These are phyloP conservation scores for Lagenaria siceraria DNA, from an alignment of 306 rosid genomes.

Conservation along the genomic window DNA sequence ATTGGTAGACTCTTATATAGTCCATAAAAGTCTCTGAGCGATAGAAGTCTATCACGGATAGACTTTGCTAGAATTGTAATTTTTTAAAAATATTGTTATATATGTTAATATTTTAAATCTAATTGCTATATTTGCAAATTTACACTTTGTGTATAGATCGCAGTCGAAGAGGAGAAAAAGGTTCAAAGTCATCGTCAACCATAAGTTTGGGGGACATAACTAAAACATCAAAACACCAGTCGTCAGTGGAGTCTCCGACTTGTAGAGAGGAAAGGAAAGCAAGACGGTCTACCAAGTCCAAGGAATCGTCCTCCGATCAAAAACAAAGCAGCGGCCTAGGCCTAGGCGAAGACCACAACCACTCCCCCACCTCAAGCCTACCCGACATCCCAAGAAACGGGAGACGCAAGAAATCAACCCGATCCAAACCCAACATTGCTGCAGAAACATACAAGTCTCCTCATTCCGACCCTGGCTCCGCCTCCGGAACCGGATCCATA, in stretches of 20 bases:
- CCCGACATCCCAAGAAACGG: background rate
- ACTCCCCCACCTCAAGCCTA: background rate
- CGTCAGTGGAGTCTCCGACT: background rate
- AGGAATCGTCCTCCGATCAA: conserved; percentile 8
- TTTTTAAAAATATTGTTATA: no score
- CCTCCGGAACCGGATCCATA: background rate
- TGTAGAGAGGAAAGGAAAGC: conserved; percentile 37
- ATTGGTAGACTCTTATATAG: no score
- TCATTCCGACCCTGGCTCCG: background rate
- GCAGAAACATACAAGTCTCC: background rate
- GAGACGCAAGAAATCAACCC: background rate
- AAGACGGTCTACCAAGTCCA: conserved; percentile 33
- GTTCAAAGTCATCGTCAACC: background rate
- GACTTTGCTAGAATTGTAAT: no score
- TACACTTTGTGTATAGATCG: no score
- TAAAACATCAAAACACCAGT: conserved; percentile 14
- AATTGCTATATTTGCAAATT: no score
- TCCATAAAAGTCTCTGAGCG: no score
- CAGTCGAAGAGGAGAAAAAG: background rate
- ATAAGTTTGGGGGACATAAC: background rate
- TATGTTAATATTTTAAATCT: no score
- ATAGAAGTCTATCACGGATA: no score
- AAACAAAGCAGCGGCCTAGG: no score
- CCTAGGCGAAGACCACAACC: no score
- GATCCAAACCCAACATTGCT: background rate